A percentile compares a stretch with the other conserved stretches of the same genome.
phyloP scores from a whole-genome alignment of 345 rosid species.

The Populus ilicifolia region DNA sequence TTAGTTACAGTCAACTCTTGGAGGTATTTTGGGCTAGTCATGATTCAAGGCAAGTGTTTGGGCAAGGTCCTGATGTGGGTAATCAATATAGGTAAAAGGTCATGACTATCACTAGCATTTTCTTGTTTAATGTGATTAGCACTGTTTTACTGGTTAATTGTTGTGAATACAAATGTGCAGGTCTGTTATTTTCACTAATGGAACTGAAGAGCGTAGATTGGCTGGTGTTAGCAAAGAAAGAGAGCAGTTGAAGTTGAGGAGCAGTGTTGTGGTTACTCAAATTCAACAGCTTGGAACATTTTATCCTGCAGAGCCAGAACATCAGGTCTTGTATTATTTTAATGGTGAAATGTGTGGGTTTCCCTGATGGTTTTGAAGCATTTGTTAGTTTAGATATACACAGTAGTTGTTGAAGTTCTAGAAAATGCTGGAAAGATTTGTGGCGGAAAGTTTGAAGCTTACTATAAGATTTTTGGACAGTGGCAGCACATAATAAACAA shows the following conservation, averaged over 20 bases:
- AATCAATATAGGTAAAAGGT: slow-evolving; percentile 68
- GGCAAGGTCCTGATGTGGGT: slow-evolving; percentile 98
- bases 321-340: slow-evolving; percentile 50
- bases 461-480: no score
- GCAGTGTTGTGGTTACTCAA: slow-evolving; percentile 76
- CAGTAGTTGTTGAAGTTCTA: no score
- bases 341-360: background rate
- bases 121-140: background rate
- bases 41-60: slow-evolving; percentile 87
- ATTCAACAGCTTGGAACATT: slow-evolving; percentile 60
- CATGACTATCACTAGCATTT: background rate
- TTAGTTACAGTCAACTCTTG: slow-evolving; percentile 63
- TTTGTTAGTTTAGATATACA: background rate
- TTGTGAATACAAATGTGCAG: slow-evolving; percentile 27
- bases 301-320: slow-evolving; percentile 88
- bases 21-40: slow-evolving; percentile 91
- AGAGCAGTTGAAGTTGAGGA: slow-evolving; percentile 70
- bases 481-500: no score
- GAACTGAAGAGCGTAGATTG: slow-evolving; percentile 71
- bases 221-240: slow-evolving; percentile 76
- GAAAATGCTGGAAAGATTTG: no score
- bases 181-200: slow-evolving; percentile 78
- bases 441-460: no score
- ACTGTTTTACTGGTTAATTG: background rate
- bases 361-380: background rate